Evolutionary conservation across 2,329 filamentous ascomycete species (phyloP), one percentile per base, ranked within the genome.

Genomic region (Bipolaris cookei): DNA sequence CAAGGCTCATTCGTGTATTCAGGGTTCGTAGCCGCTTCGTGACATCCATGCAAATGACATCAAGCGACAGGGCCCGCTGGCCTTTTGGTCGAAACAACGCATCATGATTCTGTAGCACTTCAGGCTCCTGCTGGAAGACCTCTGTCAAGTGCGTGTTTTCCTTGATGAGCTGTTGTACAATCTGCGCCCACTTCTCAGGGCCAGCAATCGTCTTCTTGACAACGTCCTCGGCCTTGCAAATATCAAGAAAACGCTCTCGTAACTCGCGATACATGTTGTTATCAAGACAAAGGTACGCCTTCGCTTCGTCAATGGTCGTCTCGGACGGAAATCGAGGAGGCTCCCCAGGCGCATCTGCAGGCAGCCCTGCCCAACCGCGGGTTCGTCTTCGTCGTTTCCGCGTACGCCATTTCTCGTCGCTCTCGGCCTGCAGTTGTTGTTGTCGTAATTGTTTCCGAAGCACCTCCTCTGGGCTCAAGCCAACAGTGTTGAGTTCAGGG

Each of bases 11-110:
- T n/a, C 84, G 81, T 32, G 81, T 83, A 46, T 87, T 84, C 55
- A 86, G 72, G 11, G 80, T 86, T 67, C 91, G 86, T 81, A 93
- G 88, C 18, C 89, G 82, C 76, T 95, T 95, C 1, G 90, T 93
- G 28, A 94, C 89, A 76, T 94, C 90, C 25, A 86, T 89, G 69
- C 90, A 92, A 21, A 96, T 88, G 43, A 92, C 84, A 71, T 96
- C 91, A 4, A 96, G 79, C 0, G 90, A 90, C 43, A 91, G 80
- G 35, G 83, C 83, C 70, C 88, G 90, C 39, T 82, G 80, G 41
- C 89, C 86, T 50, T 68, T 72, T 2, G 69, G 68, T 18, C 68
- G 67, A 42, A 69, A 68, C 30, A 73, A 58, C 1, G 68, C 63
- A 6, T 67, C 63, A 10, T 58, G 61, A 18, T 63, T 68, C 14